Conservation (phyloP, 352 stramenopile species). For the Pseudoperonospora humuli region DNA sequence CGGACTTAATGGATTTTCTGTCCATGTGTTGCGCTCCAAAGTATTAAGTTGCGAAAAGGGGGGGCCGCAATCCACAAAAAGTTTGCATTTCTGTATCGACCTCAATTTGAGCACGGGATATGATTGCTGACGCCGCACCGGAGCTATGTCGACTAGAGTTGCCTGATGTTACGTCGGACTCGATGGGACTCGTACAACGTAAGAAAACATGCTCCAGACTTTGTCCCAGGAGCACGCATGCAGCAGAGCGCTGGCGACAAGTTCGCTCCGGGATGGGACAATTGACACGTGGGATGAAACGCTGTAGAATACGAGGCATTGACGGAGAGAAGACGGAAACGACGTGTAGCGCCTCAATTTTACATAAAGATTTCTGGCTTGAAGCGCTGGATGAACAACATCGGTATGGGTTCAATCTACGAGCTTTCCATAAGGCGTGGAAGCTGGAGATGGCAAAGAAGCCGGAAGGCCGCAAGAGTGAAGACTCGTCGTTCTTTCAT, state of each 20-base stretch:
- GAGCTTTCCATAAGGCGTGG: slow-evolving; percentile 58
- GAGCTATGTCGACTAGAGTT: slow-evolving; percentile 4
- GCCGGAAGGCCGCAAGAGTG: not conserved
- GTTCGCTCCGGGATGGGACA: slow-evolving; percentile 24
- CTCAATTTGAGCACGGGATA: not conserved
- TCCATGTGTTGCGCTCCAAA: too few species aligned
- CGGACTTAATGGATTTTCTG: too few species aligned
- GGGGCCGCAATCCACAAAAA: too few species aligned
- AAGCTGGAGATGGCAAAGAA: slow-evolving; percentile 31
- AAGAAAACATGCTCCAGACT: not conserved
- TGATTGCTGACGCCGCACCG: slow-evolving; percentile 13
- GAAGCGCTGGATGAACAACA: slow-evolving; percentile 65
- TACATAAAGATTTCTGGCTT: slow-evolving; percentile 73
- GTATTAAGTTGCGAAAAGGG: too few species aligned
- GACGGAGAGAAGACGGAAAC: not conserved
- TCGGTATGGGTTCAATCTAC: slow-evolving; percentile 64
- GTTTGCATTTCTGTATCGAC: slow-evolving; percentile 12
- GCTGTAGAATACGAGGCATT: slow-evolving; percentile 3
- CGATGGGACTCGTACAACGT: slow-evolving; percentile 9
- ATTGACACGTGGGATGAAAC: slow-evolving; percentile 27
- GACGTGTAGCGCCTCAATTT: slow-evolving; percentile 25
- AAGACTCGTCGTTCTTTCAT: slow-evolving; percentile 51
- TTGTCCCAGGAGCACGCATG: not conserved
- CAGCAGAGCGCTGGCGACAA: slow-evolving; percentile 21
- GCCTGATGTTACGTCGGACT: not conserved